Evolutionary conservation across 306 rosid species (phyloP).

Genomic region (Sophora flavescens): DNA sequence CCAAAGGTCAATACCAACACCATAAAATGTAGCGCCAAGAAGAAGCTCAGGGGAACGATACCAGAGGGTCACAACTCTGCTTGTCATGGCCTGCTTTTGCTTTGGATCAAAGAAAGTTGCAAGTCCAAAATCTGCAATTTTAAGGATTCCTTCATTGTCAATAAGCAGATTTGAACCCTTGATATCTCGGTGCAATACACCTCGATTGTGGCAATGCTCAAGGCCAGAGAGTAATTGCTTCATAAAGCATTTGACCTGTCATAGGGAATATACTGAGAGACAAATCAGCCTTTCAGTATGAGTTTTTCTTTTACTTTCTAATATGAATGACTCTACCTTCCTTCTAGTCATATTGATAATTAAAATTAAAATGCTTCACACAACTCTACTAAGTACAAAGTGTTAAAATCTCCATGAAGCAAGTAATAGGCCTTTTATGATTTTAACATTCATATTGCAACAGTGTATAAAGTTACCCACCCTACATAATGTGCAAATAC

Average conservation of each 20-base stretch:
- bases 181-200: constrained; percentile 96
- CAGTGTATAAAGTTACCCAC: constrained; percentile 23
- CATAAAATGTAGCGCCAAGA: constrained; percentile 90
- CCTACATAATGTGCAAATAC: constrained; percentile 4
- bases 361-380: constrained; percentile 36
- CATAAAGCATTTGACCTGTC: constrained; percentile 95
- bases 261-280: constrained; percentile 57
- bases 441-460: constrained; percentile 36
- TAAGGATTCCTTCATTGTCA: constrained; percentile 84
- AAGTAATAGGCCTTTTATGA: constrained; percentile 28
- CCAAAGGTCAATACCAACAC: constrained; percentile 91
- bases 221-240: constrained; percentile 96
- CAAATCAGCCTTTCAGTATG: constrained; percentile 51
- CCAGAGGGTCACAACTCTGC: constrained; percentile 99
- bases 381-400: constrained; percentile 20
- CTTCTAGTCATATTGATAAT: constrained; percentile 18
- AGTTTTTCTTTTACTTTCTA: constrained; percentile 24
- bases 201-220: constrained; percentile 95
- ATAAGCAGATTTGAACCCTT: constrained; percentile 97
- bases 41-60: constrained; percentile 98
- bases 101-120: constrained; percentile 79
- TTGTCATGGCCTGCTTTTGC: constrained; percentile 82
- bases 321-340: constrained; percentile 12
- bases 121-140: constrained; percentile 98
- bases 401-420: constrained; percentile 25